Percentiles rank a stretch among this genome's conserved stretches.
Conservation (phyloP, 768 basidiomycete species). For the Inosperma sp. region DNA sequence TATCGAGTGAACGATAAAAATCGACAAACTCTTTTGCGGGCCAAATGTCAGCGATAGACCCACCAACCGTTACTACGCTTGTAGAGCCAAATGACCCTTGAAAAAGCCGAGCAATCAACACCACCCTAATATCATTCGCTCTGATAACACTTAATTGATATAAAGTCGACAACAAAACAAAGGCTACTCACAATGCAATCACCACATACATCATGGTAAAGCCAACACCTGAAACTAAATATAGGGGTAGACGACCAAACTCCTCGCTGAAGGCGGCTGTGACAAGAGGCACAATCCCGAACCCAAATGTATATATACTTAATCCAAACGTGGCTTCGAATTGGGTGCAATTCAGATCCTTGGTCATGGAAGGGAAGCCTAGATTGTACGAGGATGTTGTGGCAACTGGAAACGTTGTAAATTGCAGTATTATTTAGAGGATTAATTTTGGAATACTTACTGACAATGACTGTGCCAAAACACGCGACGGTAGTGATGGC, state of each 20-base stretch:
- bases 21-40: conserved; percentile 49
- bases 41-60: conserved; percentile 71
- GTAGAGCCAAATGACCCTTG: conserved; percentile 66
- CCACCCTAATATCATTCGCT: conserved; percentile 51
- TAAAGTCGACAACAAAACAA: neutral
- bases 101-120: conserved; percentile 62
- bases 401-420: conserved; percentile 17
- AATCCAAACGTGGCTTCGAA: conserved; percentile 45
- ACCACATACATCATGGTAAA: conserved; percentile 50
- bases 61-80: conserved; percentile 67
- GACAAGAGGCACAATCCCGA: conserved; percentile 56
- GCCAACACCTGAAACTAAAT: conserved; percentile 43
- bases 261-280: conserved; percentile 68
- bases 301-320: conserved; percentile 54
- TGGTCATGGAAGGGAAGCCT: conserved; percentile 54
- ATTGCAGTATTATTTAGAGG: neutral
- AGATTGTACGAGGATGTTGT: conserved; percentile 48
- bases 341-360: conserved; percentile 39
- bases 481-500: conserved; percentile 43
- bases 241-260: conserved; percentile 57
- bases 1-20: neutral
- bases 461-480: conserved; percentile 41
- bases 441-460: conserved; percentile 38
- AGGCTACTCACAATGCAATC: conserved; percentile 36
- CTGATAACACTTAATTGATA: conserved; percentile 20